These are phyloP conservation scores for Psilocybe tampanensis DNA, from an alignment of 768 basidiomycete genomes.

Conservation along the genomic window DNA sequence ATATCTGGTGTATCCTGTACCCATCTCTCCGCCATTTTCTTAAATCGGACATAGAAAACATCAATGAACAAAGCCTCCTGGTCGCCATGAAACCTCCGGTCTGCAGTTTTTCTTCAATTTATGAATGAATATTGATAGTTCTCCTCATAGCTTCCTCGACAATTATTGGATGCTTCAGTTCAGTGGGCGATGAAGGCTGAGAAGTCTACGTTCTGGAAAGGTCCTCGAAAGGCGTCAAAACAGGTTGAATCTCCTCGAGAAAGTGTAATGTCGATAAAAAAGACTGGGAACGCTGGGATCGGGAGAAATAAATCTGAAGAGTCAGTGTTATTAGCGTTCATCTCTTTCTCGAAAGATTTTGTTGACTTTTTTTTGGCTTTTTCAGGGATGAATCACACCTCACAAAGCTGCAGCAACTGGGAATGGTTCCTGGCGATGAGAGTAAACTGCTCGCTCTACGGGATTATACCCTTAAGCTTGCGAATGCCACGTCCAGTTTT, in stretches of 20 bases:
- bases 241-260: constrained; percentile 73
- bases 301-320: constrained; percentile 71
- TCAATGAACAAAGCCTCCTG: constrained; percentile 78
- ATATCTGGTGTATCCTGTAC: constrained; percentile 97
- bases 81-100: constrained; percentile 80
- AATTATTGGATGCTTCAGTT: constrained; percentile 83
- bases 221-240: constrained; percentile 42
- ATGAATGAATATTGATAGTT: constrained; percentile 18
- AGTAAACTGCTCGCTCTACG: constrained; percentile 85
- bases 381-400: constrained; percentile 72
- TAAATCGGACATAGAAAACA: constrained; percentile 75
- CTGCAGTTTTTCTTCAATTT: constrained; percentile 23
- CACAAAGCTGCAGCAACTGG: constrained; percentile 80
- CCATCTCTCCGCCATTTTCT: constrained; percentile 87
- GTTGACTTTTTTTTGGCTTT: neutral
- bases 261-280: constrained; percentile 67
- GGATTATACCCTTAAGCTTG: constrained; percentile 86
- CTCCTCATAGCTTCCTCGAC: constrained; percentile 50
- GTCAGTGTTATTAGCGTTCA: constrained; percentile 41
- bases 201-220: constrained; percentile 79
- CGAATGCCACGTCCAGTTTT: constrained; percentile 77
- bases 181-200: constrained; percentile 89
- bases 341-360: neutral
- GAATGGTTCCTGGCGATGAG: constrained; percentile 83
- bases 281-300: constrained; percentile 42